Evolutionary conservation across 768 basidiomycete species (phyloP), one percentile per base, ranked within the genome.

Genomic region (Russula griseocarnosa): DNA sequence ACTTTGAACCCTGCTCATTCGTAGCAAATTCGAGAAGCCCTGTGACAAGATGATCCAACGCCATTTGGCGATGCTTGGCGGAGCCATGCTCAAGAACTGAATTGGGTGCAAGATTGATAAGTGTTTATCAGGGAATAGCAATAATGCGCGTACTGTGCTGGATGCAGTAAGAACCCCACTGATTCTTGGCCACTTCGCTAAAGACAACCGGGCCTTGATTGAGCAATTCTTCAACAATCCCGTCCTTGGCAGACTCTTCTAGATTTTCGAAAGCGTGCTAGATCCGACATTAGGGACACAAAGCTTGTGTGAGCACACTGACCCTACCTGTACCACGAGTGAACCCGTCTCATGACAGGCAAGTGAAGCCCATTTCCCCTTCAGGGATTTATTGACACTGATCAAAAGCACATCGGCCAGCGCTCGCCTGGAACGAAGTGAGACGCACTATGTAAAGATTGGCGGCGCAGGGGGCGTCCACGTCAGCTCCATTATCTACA

Each of bases 331-430:
- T 54, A 92, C 90, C 53, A 93, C 90, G 28, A 93, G 81, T 22
- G 90, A 93, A 9, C 92, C 92, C 0, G 92, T 94, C 75, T 94
- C 92, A 70, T 94, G 92, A 70, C 92, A 94, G 13, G 92, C 92
- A 50, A 94, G 81, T 11, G 90, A 82, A 0, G 92, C 91, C 92
- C 92, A 93, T 71, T 92, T 90, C 22, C 92, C 91, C 69, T 89
- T 88, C 66, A 94, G 77, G 0, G 92, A 90, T 68, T 87, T 90
- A 75, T 94, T 93, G 69, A 94, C 91, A 65, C 91, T 93, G 69
- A 0, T 58, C 34, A 58, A 57, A 63, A 16, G 24, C 36, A 38
- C 32, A 14, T 65, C n/a, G 59, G 8, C n/a, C 24, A 26, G 30
- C 20, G 28, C 46, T 18, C 38, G 30, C 36, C 16, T n/a, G 20